A percentile compares a stretch with the other conserved stretches of the same genome.
These are phyloP conservation scores for Pleochaeta shiraiana DNA, from an alignment of 2,329 filamentous ascomycete genomes.

Conservation along the genomic window DNA sequence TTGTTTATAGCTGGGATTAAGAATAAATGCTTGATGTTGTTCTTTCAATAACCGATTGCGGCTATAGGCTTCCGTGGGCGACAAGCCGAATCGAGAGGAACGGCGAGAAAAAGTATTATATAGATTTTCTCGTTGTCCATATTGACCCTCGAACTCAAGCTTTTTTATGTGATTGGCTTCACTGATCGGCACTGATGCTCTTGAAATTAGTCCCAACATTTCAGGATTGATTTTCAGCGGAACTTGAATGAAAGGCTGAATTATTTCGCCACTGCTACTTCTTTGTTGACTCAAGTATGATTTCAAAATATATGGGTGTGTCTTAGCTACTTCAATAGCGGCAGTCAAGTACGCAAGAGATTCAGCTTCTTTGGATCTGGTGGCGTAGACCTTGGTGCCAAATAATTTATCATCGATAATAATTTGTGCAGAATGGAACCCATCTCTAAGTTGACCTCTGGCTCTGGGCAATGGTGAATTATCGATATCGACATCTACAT, in stretches of 20 bases:
- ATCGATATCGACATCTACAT: neutral
- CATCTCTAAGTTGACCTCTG: neutral
- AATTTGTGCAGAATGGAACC: neutral
- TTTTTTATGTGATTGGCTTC: neutral
- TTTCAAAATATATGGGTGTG: neutral
- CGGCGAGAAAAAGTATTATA: too few species aligned
- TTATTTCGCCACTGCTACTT: neutral
- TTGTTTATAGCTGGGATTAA: neutral
- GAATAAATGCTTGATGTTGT: neutral
- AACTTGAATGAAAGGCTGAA: neutral
- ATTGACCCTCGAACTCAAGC: neutral
- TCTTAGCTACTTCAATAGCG: neutral
- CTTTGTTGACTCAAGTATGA: neutral
- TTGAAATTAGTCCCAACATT: neutral
- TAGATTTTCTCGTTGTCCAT: neutral
- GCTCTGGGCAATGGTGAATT: neutral
- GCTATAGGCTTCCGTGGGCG: neutral
- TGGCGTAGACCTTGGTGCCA: neutral
- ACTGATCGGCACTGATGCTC: neutral
- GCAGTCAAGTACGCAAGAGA: neutral
- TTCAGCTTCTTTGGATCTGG: neutral
- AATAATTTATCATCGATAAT: neutral
- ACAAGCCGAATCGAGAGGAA: neutral
- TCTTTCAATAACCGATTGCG: neutral
- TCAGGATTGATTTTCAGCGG: neutral